Evolutionary conservation across 2,329 filamentous ascomycete genomes (phyloP).

Genomic region (Neonectria ditissima): DNA sequence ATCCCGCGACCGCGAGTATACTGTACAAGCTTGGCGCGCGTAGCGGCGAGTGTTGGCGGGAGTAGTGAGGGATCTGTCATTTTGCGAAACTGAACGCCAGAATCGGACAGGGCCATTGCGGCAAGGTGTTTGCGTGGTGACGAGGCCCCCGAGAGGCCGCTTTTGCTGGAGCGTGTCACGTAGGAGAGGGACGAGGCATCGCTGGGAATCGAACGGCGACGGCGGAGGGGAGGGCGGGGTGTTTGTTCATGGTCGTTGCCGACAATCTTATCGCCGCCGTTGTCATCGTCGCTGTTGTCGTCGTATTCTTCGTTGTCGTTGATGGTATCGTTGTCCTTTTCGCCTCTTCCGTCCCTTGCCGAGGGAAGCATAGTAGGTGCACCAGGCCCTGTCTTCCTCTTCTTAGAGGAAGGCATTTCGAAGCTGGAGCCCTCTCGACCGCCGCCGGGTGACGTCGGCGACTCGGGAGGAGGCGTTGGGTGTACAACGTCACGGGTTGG

Average conservation of each 20-base stretch:
- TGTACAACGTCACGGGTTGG: not conserved
- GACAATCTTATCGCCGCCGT: not conserved
- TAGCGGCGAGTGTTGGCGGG: not conserved
- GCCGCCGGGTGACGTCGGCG: not conserved
- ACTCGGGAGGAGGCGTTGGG: not conserved
- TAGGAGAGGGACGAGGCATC: conserved; percentile 6
- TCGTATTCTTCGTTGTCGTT: not conserved
- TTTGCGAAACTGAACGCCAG: not conserved
- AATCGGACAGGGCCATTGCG: not conserved
- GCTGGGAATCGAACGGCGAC: not conserved
- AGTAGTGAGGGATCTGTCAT: not conserved
- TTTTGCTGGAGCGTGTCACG: not conserved
- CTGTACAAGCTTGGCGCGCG: not conserved
- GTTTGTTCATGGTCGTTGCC: not conserved
- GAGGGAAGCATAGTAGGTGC: not conserved
- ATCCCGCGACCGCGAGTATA: not conserved
- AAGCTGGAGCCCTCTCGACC: not conserved
- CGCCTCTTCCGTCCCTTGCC: not conserved
- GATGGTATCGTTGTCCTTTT: not conserved
- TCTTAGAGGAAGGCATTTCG: not conserved
- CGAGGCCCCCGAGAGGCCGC: not conserved
- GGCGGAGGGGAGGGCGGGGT: not conserved
- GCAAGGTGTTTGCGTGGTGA: conserved; percentile 1
- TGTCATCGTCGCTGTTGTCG: not conserved
- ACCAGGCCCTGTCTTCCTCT: not conserved